Conservation (phyloP, 805 yeast species). For the Cyberlindnera maritima region DNA sequence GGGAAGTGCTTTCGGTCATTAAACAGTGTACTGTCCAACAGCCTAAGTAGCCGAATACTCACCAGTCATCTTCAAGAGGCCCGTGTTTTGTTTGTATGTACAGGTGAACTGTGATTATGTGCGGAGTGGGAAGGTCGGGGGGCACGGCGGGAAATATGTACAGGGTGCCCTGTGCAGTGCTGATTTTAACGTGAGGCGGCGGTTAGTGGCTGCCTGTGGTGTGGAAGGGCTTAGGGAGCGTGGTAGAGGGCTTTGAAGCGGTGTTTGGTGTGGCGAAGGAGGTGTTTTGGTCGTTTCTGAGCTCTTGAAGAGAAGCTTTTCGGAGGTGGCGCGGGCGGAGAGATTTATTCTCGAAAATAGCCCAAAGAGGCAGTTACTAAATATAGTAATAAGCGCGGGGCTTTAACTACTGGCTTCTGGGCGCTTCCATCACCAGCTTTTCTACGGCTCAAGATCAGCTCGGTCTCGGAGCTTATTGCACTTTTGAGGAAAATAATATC, state of each 20-base stretch:
- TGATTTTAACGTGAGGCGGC: background rate
- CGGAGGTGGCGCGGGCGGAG: conserved; percentile 1
- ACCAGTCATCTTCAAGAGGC: conserved; percentile 1
- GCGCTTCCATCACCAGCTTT: no score
- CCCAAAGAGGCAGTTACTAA: background rate
- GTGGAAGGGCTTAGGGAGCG: background rate
- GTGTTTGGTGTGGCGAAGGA: background rate
- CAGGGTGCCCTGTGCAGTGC: conserved; percentile 4
- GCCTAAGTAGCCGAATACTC: background rate
- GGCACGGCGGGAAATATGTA: conserved; percentile 7
- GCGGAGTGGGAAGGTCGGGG: background rate
- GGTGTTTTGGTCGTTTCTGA: background rate
- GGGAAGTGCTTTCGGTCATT: no score
- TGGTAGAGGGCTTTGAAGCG: background rate
- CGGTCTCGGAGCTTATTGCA: background rate
- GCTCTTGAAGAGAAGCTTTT: background rate
- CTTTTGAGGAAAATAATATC: background rate
- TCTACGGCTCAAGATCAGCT: background rate
- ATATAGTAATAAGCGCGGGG: background rate
- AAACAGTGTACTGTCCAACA: no score
- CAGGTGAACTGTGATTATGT: background rate
- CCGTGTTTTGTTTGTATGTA: background rate
- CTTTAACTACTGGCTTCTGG: no score
- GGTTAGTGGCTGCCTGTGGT: background rate
- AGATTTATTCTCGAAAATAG: background rate